phyloP scores from a whole-genome alignment of 768 basidiomycete species.

The Termitomyces sp. region DNA sequence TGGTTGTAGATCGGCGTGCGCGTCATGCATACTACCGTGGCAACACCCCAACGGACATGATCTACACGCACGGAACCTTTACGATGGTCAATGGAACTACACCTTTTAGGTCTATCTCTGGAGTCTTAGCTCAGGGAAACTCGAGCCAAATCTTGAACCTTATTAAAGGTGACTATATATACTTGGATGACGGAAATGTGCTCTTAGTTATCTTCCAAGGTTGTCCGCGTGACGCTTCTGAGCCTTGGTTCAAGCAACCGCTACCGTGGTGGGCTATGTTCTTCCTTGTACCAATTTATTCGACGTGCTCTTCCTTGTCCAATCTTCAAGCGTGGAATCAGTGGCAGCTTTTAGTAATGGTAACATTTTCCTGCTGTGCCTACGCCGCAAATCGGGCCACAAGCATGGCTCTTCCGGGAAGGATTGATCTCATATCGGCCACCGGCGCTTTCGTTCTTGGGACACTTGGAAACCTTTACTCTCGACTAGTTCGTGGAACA shows the following conservation, averaged over 20 bases:
- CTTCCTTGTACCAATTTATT: slow-evolving; percentile 73
- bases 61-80: slow-evolving; percentile 55
- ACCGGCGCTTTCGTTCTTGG: slow-evolving; percentile 78
- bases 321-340: slow-evolving; percentile 74
- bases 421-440: slow-evolving; percentile 74
- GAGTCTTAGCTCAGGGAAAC: slow-evolving; percentile 45
- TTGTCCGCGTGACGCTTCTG: slow-evolving; percentile 69
- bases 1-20: slow-evolving; percentile 63
- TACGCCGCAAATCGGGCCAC: slow-evolving; percentile 69
- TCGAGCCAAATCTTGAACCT: slow-evolving; percentile 40
- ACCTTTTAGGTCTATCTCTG: slow-evolving; percentile 32
- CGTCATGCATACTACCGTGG: slow-evolving; percentile 47
- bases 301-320: slow-evolving; percentile 67
- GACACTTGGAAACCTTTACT: slow-evolving; percentile 79
- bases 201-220: slow-evolving; percentile 39
- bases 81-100: slow-evolving; percentile 42
- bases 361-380: slow-evolving; percentile 70
- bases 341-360: slow-evolving; percentile 74
- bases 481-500: slow-evolving; percentile 69
- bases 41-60: slow-evolving; percentile 35
- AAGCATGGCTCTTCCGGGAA: slow-evolving; percentile 57
- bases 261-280: slow-evolving; percentile 83
- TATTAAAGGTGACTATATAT: slow-evolving; percentile 37
- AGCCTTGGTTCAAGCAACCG: slow-evolving; percentile 76
- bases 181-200: neutral